Evolutionary conservation across 1,284 basidiomycete genomes (phyloP).

Genomic region (Ustilago trichophora): DNA sequence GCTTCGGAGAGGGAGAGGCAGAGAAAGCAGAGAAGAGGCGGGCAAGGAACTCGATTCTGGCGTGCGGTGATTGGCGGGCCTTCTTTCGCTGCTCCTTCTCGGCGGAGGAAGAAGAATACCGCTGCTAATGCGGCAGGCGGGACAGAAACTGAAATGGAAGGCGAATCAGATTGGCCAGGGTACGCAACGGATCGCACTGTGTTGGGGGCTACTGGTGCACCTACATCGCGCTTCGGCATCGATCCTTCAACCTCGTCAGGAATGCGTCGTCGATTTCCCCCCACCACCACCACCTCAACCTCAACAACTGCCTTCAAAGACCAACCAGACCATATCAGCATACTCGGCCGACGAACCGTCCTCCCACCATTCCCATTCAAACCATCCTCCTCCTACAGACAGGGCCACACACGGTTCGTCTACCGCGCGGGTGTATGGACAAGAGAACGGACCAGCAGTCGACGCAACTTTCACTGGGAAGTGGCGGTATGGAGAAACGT

Average conservation of each 20-base stretch:
- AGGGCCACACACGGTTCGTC: conserved; percentile 15
- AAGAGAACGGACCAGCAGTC: conserved; percentile 30
- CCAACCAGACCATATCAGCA: too few relatives aligned
- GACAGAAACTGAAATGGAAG: conserved; percentile 39
- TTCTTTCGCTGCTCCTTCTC: conserved; percentile 20
- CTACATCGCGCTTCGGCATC: too few relatives aligned
- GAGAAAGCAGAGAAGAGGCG: conserved; percentile 30
- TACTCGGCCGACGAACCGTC: conserved; percentile 8
- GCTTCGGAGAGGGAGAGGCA: conserved; percentile 27
- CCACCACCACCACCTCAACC: too few relatives aligned
- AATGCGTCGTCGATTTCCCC: conserved; percentile 7
- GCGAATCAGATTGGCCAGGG: conserved; percentile 36
- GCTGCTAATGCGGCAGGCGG: conserved; percentile 2
- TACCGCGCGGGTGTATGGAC: conserved; percentile 17
- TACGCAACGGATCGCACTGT: conserved; percentile 35
- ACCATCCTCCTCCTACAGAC: conserved; percentile 14
- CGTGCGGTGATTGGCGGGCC: conserved; percentile 57
- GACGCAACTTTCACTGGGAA: conserved; percentile 64
- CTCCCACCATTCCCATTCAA: conserved; percentile 17
- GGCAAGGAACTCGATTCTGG: conserved; percentile 52
- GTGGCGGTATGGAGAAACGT: conserved; percentile 64
- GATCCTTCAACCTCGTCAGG: too few relatives aligned
- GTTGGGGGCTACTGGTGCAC: conserved; percentile 8
- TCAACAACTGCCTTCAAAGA: too few relatives aligned
- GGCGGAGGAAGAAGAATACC: conserved; percentile 6